Base-by-base conservation (phyloP, 257 asterid species). In the Solanum lignicaule region DNA sequence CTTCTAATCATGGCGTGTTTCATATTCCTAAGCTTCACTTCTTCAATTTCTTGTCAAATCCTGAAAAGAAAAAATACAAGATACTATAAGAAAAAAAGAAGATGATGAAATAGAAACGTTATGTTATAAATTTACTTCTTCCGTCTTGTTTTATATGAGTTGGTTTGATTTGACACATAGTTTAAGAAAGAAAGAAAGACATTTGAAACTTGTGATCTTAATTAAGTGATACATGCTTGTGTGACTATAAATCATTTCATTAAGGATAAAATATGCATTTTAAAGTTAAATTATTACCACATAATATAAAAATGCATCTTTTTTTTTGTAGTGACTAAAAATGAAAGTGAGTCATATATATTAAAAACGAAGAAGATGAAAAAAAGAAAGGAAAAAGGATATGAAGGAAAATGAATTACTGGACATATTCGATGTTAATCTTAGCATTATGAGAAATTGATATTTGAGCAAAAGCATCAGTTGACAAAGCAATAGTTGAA, bases 361-460 rank as follows among this genome's bases (percentile, higher is more conserved):
- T 27, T 29, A 7, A 41, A 27, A 55, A 6, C 23, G 20, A 21
- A 35, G 6, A 86, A 18, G 5, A 41, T 0, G 6, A 85, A 31
- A 32, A 31, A 32, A 43, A 81, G 4, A 46, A 35, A n/a, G 46
- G 36, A 5, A 48, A 16, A 5, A 25, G 9, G 9, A 48, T 48
- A 62, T 7, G 27, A 12, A 36, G 41, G 60, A 4, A 72, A 3
- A 55, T 65, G 13, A 10, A 75, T 23, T 87, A 95, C 97, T 95
- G 95, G 84, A 92, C 86, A 55, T 91, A 95, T 68, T 95, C 96
- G 6, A 95, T 91, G 90, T 95, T 95, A 92, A 95, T 93, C 65
- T 90, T 95, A 25, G 98, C 90, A 13, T 89, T 20, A 6, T 93
- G 90, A 55, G 92, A 89, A 60, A 74, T 88, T 0, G 98, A 93